Conservation (phyloP, 2,329 filamentous ascomycete genomes). For the Fusarium cicatricum region DNA sequence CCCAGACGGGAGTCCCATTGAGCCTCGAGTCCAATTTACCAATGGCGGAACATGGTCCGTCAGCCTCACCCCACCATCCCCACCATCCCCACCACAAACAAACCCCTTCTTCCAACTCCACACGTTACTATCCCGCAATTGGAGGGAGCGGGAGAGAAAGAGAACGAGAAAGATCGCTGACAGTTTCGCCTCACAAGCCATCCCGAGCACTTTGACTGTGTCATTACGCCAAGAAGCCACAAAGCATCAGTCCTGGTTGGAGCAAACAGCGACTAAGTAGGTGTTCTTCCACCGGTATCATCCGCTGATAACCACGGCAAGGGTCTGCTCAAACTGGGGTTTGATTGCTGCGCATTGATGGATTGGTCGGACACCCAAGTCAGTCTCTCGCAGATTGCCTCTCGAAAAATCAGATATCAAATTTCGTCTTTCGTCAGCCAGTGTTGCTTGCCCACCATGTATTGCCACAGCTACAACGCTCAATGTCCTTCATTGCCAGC, state of each 20-base stretch:
- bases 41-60: slow-evolving; percentile 47
- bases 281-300: not conserved
- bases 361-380: slow-evolving; percentile 1
- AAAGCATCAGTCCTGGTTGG: slow-evolving; percentile 25
- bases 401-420: slow-evolving; percentile 10
- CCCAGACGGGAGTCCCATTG: slow-evolving; percentile 38
- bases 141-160: not conserved
- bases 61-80: slow-evolving; percentile 4
- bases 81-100: not conserved
- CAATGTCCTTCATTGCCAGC: not conserved
- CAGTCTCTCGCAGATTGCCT: slow-evolving; percentile 10
- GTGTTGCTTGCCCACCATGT: not conserved
- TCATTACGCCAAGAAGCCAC: slow-evolving; percentile 32
- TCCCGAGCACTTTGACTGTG: slow-evolving; percentile 45
- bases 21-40: slow-evolving; percentile 42
- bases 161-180: not conserved
- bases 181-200: slow-evolving; percentile 34
- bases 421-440: slow-evolving; percentile 13
- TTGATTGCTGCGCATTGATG: slow-evolving; percentile 9
- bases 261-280: not conserved
- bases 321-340: slow-evolving; percentile 1
- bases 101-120: not conserved
- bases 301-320: not conserved
- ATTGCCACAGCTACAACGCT: not conserved
- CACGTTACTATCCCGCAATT: too few relatives aligned